Evolutionary conservation across 2,329 filamentous ascomycete species (phyloP), one percentile per base, ranked within the genome.

Genomic region (Microcyclospora pomicola): DNA sequence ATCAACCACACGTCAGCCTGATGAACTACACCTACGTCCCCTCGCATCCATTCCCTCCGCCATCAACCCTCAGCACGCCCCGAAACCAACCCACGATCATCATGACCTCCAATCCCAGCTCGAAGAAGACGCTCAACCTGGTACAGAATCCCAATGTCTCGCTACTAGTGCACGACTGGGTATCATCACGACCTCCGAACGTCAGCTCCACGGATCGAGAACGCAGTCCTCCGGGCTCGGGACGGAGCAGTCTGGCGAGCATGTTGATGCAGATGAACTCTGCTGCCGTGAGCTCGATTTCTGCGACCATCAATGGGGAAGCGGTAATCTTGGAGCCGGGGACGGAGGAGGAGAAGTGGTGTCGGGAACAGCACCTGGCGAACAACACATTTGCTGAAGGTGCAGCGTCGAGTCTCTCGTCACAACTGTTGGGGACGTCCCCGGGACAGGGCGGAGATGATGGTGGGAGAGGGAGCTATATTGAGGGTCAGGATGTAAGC

Each of bases 21-120:
- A 98, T 98, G 91, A 95, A 93, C 68, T 96, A 96, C 68, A 96
- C 91, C 55, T 96, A 95, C 64, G 80, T 98, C 15, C 81, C 86
- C 30, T 47, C 49, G 15, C 49, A 53, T 39, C 46, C 53, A 2
- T 53, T 50, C 42, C 35, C 32, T 28, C 31, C 24, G 37, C 34
- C 19, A 29, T 31, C 15, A 54, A 54, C 10, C 83, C 82, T 12
- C 78, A 77, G 30, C 77, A 60, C 72, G 74, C 30, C 37, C 12
- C 55, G 54, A 3, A 80, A 48, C 11, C 52, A 54, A 14, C 66
- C 66, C 11, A 60, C 85, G n/a, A 81, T 86, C 46, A 92, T 96
- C 56, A 81, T 96, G 69, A 96, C 91, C 39, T 92, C 82, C 33
- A 85, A 85, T 50, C 76, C 79, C 1, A 73, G 76, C 40, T 84